A percentile compares a stretch with the other conserved stretches of the same genome.
phyloP scores from a whole-genome alignment of 306 rosid genomes.

The Datisca glomerata region DNA sequence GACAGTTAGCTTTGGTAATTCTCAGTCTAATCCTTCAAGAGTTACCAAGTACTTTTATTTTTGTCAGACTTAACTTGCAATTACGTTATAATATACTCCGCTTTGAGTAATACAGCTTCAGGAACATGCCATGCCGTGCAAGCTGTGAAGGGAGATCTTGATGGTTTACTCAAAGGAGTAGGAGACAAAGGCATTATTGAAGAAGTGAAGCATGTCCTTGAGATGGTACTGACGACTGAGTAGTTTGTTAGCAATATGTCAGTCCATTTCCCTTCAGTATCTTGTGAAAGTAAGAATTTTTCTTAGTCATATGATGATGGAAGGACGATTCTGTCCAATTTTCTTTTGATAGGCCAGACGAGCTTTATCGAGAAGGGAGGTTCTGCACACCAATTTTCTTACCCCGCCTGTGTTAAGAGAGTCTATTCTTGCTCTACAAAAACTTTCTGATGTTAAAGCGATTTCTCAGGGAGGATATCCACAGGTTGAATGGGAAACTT shows the following conservation, averaged over 20 bases:
- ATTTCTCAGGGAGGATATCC: conserved; percentile 90
- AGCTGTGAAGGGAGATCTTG: conserved; percentile 66
- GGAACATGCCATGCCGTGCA: conserved; percentile 39
- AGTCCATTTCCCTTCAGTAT: conserved; percentile 10
- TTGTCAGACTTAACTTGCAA: conserved; percentile 6
- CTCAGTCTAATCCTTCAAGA: no score
- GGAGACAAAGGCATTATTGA: conserved; percentile 51
- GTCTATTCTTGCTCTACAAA: conserved; percentile 61
- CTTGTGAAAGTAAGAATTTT: background rate
- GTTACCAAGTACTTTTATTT: no score
- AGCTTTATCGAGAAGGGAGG: conserved; percentile 61
- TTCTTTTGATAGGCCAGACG: conserved; percentile 47
- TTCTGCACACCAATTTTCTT: conserved; percentile 75
- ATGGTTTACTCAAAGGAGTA: conserved; percentile 47
- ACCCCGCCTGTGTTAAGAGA: conserved; percentile 84
- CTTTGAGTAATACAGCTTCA: conserved; percentile 29
- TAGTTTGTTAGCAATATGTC: conserved; percentile 9
- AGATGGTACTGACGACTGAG: conserved; percentile 44
- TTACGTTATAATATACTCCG: no score
- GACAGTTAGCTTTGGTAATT: no score
- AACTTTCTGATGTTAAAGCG: conserved; percentile 66
- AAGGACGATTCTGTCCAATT: background rate
- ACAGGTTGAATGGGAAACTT: conserved; percentile 37
- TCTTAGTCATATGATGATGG: no score
- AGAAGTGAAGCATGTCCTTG: conserved; percentile 80